Evolutionary conservation across 352 stramenopile species (phyloP), one percentile per base, ranked within the genome.

Genomic region (Pythium dissimile): DNA sequence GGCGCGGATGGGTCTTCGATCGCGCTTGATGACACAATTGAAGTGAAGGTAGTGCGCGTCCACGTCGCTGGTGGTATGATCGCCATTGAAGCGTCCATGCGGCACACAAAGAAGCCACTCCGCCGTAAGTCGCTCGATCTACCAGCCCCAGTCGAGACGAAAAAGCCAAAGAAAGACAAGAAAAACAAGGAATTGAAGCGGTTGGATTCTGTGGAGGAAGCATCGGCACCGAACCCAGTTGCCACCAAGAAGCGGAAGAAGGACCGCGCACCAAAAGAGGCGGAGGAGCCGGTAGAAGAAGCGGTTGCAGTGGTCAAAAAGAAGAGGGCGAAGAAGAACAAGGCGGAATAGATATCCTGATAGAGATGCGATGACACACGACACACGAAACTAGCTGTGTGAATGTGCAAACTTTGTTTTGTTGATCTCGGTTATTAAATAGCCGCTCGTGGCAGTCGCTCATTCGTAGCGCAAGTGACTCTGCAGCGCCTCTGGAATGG

Each of bases 71-170:
- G 82, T 30, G 81, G 79, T 1, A 87, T 94, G 73, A 80, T 94
- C 55, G 78, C 84, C 30, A 90, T 94, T 62, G 81, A 91, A 52
- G 81, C 71, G 7, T 83, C 78, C 18, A 89, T 93, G 83, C 77
- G 79, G 9, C 62, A 69, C 57, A 59, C 21, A 24, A 71, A 62
- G 43, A 61, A 67, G 48, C 42, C 71, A 35, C 38, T 51, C 12
- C 61, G 35, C 15, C 49, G 48, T 39, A 64, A 59, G 49, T 54
- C 57, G n/a, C 35, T 59, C 11, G 55, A 63, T 10, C n/a, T 41
- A 24, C 20, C 37, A 11, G 20, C 35, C 8, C 32, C 44, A 16
- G 55, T 34, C 2, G 53, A 60, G n/a, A 30, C 34, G 9, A 69
- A 56, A 34, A 67, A 68, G 51, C 18, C 23, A 10, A 71, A 77